Conservation (phyloP, 192 early-diverging fungal genomes). For the Backusella tarrabulga region DNA sequence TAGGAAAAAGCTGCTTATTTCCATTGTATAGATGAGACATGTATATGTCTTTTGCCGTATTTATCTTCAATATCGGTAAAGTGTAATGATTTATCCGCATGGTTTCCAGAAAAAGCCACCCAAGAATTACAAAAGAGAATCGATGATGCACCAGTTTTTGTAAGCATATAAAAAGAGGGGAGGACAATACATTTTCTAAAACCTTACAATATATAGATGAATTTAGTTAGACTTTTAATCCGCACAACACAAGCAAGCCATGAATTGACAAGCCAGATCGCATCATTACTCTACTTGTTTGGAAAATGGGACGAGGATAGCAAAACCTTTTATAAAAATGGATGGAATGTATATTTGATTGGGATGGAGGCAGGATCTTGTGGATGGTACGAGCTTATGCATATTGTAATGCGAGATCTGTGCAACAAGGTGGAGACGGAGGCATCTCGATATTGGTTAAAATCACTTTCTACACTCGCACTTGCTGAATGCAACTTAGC, state of each 20-base stretch:
- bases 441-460: slow-evolving; percentile 22
- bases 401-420: slow-evolving; percentile 12
- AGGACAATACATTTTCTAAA: background rate
- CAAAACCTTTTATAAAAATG: slow-evolving; percentile 9
- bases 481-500: slow-evolving; percentile 13
- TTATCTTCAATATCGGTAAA: slow-evolving; percentile 8
- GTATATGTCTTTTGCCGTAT: slow-evolving; percentile 11
- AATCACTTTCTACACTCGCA: slow-evolving; percentile 10
- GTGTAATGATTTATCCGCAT: slow-evolving; percentile 9
- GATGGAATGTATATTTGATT: slow-evolving; percentile 14
- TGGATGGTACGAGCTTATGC: slow-evolving; percentile 25
- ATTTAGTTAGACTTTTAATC: slow-evolving; percentile 13
- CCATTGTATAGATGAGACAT: slow-evolving; percentile 4
- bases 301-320: slow-evolving; percentile 13
- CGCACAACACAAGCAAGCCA: slow-evolving; percentile 2
- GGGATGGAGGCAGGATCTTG: slow-evolving; percentile 23
- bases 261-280: background rate
- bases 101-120: slow-evolving; percentile 9
- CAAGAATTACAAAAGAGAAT: background rate
- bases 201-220: slow-evolving; percentile 8
- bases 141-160: slow-evolving; percentile 11
- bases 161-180: background rate
- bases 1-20: background rate
- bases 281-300: slow-evolving; percentile 1
- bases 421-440: slow-evolving; percentile 18